Evolutionary conservation across 495 filamentous ascomycete species (phyloP).

Genomic region (Trichoderma erinaceum): DNA sequence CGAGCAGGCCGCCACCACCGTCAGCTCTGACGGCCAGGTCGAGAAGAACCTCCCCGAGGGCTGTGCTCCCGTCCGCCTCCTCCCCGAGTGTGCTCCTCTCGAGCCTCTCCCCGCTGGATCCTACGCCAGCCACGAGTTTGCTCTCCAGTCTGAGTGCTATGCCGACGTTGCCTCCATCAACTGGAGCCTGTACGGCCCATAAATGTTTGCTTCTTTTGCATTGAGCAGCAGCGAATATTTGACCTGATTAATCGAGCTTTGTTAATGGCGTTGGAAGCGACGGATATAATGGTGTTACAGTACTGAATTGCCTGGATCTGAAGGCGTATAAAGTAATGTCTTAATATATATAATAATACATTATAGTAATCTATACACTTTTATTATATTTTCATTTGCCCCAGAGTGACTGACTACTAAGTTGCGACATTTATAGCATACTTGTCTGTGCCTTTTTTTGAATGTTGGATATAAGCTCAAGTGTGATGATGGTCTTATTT

Average conservation of each 20-base stretch:
- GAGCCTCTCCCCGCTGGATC: neutral
- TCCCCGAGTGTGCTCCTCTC: conserved; percentile 11
- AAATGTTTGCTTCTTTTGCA: neutral
- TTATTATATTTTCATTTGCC: too few species aligned
- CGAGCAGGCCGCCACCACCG: conserved; percentile 1
- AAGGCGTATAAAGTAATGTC: conserved; percentile 5
- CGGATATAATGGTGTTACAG: neutral
- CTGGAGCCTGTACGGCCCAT: conserved; percentile 11
- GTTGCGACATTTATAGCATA: too few species aligned
- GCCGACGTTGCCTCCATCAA: neutral
- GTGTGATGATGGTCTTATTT: too few species aligned
- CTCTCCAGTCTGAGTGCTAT: neutral
- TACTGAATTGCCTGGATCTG: neutral
- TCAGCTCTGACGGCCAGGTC: neutral
- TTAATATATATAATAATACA: neutral
- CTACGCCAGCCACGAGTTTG: conserved; percentile 11
- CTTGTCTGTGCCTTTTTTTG: too few species aligned
- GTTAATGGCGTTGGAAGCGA: conserved; percentile 2
- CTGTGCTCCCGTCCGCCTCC: conserved; percentile 8
- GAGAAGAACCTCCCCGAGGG: conserved; percentile 11
- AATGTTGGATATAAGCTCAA: too few species aligned
- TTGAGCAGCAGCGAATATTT: neutral
- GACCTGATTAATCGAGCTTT: neutral
- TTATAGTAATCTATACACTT: too few species aligned
- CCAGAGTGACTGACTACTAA: too few species aligned